These are phyloP conservation scores for Backusella tuberculispora DNA, from an alignment of 192 early-diverging fungal species.

Conservation along the genomic window DNA sequence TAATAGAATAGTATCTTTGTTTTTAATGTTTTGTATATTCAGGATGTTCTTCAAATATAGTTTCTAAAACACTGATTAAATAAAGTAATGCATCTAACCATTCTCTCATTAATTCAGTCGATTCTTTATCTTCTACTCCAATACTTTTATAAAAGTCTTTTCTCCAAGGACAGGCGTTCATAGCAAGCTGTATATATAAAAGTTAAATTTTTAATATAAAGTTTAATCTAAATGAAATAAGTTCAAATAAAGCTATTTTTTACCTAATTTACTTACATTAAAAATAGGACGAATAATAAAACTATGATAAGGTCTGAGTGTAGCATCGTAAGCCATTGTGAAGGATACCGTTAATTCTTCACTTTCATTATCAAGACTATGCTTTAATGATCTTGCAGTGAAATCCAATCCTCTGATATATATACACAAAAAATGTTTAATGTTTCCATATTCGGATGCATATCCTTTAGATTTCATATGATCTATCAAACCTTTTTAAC, in stretches of 20 bases:
- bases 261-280: conserved; percentile 42
- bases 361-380: conserved; percentile 50
- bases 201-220: background rate
- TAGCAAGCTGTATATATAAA: conserved; percentile 68
- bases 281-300: conserved; percentile 69
- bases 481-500: conserved; percentile 78
- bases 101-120: conserved; percentile 57
- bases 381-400: conserved; percentile 64
- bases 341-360: conserved; percentile 72
- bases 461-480: too few species aligned
- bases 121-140: conserved; percentile 62
- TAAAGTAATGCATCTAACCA: conserved; percentile 78
- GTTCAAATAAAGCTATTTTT: too few species aligned
- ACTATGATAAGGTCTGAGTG: conserved; percentile 66
- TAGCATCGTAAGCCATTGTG: conserved; percentile 64
- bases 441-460: background rate
- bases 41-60: conserved; percentile 50
- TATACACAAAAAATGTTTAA: background rate
- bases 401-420: conserved; percentile 64
- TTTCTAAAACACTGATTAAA: conserved; percentile 63
- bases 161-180: conserved; percentile 89
- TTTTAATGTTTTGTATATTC: conserved; percentile 21
- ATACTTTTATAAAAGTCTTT: conserved; percentile 84
- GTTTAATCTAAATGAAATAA: background rate
- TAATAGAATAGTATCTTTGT: background rate